Conservation (phyloP, 768 basidiomycete species). For the Mycena rebaudengoi region DNA sequence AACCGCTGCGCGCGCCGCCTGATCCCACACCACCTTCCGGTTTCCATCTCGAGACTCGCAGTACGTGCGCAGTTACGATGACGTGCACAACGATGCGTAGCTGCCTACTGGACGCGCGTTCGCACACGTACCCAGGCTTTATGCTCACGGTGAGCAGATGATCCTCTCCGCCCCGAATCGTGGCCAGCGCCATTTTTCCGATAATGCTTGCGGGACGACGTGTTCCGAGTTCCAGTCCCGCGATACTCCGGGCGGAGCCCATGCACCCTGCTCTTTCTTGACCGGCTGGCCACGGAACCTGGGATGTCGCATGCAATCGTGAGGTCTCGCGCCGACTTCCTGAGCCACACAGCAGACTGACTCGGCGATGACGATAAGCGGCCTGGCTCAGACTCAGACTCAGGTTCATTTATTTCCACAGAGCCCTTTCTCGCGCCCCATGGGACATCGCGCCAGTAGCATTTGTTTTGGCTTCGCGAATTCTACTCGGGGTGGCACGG, state of each 20-base stretch:
- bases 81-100: background rate
- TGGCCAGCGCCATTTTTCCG: background rate
- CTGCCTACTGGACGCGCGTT: background rate
- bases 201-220: background rate
- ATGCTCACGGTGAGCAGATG: background rate
- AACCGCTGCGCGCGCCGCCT: too few relatives aligned
- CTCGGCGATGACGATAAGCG: background rate
- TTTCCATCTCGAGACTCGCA: too few relatives aligned
- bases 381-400: too few relatives aligned
- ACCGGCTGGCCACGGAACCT: too few relatives aligned
- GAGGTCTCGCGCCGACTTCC: background rate
- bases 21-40: too few relatives aligned
- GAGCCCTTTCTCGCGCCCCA: too few relatives aligned
- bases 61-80: constrained; percentile 9
- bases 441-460: too few relatives aligned
- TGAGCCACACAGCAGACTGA: background rate
- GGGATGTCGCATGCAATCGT: too few relatives aligned
- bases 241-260: background rate
- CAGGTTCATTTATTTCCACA: too few relatives aligned
- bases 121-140: background rate
- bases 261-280: too few relatives aligned
- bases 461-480: background rate
- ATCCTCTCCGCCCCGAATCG: background rate
- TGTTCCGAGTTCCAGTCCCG: too few relatives aligned
- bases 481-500: constrained; percentile 3